These are phyloP conservation scores for Coelastrella sp. DNA, from an alignment of 139 green algal genomes.

Conservation along the genomic window DNA sequence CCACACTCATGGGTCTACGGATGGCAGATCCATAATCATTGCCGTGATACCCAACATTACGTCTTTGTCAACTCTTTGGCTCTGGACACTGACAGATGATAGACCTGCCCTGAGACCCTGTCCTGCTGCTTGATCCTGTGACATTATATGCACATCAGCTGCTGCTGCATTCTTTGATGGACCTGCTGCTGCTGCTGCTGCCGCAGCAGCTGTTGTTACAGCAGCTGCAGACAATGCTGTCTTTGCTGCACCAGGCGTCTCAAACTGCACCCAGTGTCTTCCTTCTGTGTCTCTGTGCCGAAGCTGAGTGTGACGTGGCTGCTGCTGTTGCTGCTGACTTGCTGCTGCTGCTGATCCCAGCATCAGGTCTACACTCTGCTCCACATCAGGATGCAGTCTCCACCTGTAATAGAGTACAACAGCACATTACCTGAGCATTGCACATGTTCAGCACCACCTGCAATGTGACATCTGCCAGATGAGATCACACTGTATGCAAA, in stretches of 20 bases:
- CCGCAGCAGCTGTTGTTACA: neutral
- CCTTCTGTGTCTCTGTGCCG: neutral
- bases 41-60: too few relatives aligned
- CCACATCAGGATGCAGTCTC: neutral
- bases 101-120: too few relatives aligned
- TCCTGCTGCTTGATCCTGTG: too few relatives aligned
- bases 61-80: too few relatives aligned
- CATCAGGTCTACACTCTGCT: neutral
- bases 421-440: neutral
- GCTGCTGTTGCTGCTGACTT: neutral
- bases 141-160: too few relatives aligned
- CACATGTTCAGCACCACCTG: neutral
- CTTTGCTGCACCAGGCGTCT: neutral
- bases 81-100: too few relatives aligned
- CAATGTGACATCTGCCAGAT: neutral
- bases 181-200: too few relatives aligned
- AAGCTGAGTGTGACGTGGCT: neutral
- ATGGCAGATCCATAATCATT: too few relatives aligned
- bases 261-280: conserved; percentile 8
- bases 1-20: too few relatives aligned
- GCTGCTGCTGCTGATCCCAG: neutral
- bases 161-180: too few relatives aligned
- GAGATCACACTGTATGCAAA: too few relatives aligned
- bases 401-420: neutral
- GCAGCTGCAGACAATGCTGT: neutral